These are phyloP conservation scores for Cutaneotrichosporon sp. DNA, from an alignment of 1,284 basidiomycete genomes.

Conservation along the genomic window DNA sequence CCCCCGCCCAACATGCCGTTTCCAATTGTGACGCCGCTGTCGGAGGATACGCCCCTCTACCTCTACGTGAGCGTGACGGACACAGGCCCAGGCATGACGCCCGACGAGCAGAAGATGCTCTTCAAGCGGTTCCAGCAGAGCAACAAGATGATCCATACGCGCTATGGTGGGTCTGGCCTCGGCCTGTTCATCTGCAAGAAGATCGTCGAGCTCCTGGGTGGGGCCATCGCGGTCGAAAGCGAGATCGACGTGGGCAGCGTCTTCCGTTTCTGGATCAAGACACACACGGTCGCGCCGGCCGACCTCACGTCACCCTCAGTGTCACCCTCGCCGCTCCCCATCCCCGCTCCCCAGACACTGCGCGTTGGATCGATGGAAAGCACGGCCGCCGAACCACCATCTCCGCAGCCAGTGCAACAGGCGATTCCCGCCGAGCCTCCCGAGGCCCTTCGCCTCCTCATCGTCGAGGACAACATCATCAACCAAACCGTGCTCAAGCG, in stretches of 20 bases:
- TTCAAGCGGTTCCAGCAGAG: constrained; percentile 47
- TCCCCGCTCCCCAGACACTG: background rate
- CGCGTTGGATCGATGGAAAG: background rate
- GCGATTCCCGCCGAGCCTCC: no score
- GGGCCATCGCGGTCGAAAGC: constrained; percentile 47
- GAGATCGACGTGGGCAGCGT: constrained; percentile 41
- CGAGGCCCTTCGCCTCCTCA: constrained; percentile 29
- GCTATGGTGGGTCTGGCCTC: constrained; percentile 52
- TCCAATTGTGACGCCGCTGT: constrained; percentile 17
- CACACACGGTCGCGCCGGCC: constrained; percentile 14
- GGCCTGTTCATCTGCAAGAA: constrained; percentile 51
- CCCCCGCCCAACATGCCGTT: background rate
- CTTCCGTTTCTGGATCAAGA: constrained; percentile 55
- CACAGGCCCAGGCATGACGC: constrained; percentile 50
- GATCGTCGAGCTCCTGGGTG: constrained; percentile 49
- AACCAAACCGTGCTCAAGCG: constrained; percentile 55
- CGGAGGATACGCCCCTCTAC: constrained; percentile 43
- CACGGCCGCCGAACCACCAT: background rate
- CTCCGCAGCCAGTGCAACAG: no score
- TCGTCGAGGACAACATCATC: constrained; percentile 56
- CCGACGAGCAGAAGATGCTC: constrained; percentile 42
- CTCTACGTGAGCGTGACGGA: constrained; percentile 49
- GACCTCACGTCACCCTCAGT: background rate
- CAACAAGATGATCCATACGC: constrained; percentile 51
- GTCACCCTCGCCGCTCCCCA: background rate